Percentiles rank a stretch among this genome's conserved stretches.
Conservation (phyloP, 176 grass and related monocot genomes). For the Poa annua region DNA sequence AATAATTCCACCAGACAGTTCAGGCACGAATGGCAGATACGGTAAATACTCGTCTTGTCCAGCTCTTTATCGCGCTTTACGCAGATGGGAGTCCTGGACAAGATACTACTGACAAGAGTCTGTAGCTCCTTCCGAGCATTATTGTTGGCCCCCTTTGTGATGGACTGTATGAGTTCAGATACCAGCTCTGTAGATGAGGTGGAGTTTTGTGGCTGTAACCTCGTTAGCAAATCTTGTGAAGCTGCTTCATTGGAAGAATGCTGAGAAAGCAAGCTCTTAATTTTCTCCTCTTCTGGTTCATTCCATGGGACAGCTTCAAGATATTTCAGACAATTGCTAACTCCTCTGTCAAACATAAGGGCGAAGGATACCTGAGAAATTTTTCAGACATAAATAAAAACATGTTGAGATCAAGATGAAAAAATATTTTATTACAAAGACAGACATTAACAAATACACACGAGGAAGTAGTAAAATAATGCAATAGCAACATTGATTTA, state of each 20-base stretch:
- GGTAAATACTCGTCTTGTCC: conserved; percentile 65
- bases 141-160: conserved; percentile 70
- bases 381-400: conserved; percentile 28
- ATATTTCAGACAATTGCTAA: conserved; percentile 66
- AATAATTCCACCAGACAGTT: conserved; percentile 76
- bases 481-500: conserved; percentile 3
- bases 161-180: conserved; percentile 64
- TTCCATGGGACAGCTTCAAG: conserved; percentile 89
- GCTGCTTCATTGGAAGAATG: conserved; percentile 54
- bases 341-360: conserved; percentile 92
- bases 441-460: conserved; percentile 9
- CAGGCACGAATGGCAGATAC: conserved; percentile 70
- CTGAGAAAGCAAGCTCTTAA: conserved; percentile 62
- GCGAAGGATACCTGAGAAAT: conserved; percentile 80
- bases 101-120: conserved; percentile 61
- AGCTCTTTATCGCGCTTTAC: conserved; percentile 57
- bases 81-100: conserved; percentile 71
- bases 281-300: conserved; percentile 75
- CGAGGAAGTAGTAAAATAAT: conserved; percentile 4
- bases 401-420: conserved; percentile 17
- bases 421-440: background rate
- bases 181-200: conserved; percentile 60
- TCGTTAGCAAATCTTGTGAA: conserved; percentile 56
- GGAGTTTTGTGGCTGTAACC: conserved; percentile 49
- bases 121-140: conserved; percentile 77